phyloP scores from a whole-genome alignment of 371 early-diverging fungal species.

The Zopfochytrium polystomum region DNA sequence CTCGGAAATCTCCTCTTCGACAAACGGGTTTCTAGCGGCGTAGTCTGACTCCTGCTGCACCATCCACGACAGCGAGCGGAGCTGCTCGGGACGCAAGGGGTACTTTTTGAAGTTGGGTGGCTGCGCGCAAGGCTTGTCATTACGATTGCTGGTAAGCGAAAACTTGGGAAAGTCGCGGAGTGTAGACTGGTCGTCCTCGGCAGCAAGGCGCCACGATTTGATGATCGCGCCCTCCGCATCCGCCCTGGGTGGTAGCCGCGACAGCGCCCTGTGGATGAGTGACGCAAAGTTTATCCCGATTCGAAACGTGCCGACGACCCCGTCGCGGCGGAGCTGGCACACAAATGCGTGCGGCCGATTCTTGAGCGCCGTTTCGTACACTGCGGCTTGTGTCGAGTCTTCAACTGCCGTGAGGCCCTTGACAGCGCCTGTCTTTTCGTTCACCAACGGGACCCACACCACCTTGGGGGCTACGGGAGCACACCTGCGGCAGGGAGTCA shows the following conservation, averaged over 20 bases:
- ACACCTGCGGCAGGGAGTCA: slow-evolving; percentile 29
- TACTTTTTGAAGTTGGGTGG: slow-evolving; percentile 37
- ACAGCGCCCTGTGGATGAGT: slow-evolving; percentile 34
- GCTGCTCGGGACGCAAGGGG: slow-evolving; percentile 37
- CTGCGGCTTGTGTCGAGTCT: slow-evolving; percentile 35
- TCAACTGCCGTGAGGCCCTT: slow-evolving; percentile 30
- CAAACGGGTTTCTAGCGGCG: slow-evolving; percentile 25
- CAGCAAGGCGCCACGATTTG: slow-evolving; percentile 30
- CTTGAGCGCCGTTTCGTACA: slow-evolving; percentile 40
- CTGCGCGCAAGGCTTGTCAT: slow-evolving; percentile 29
- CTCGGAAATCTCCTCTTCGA: slow-evolving; percentile 41
- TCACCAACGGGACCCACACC: slow-evolving; percentile 27
- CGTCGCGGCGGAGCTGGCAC: slow-evolving; percentile 21
- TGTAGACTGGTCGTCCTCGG: slow-evolving; percentile 5
- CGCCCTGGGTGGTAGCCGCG: too few relatives aligned
- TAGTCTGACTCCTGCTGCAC: slow-evolving; percentile 28
- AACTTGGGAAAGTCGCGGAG: slow-evolving; percentile 16
- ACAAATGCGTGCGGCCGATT: slow-evolving; percentile 38
- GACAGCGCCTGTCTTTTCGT: slow-evolving; percentile 3
- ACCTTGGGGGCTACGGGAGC: slow-evolving; percentile 35
- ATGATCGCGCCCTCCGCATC: too few relatives aligned
- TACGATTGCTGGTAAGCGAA: slow-evolving; percentile 26
- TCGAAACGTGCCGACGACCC: slow-evolving; percentile 22
- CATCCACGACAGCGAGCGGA: slow-evolving; percentile 43
- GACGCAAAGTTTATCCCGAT: slow-evolving; percentile 38